Evolutionary conservation across 495 filamentous ascomycete species (phyloP).

Genomic region (Zalerion maritima): DNA sequence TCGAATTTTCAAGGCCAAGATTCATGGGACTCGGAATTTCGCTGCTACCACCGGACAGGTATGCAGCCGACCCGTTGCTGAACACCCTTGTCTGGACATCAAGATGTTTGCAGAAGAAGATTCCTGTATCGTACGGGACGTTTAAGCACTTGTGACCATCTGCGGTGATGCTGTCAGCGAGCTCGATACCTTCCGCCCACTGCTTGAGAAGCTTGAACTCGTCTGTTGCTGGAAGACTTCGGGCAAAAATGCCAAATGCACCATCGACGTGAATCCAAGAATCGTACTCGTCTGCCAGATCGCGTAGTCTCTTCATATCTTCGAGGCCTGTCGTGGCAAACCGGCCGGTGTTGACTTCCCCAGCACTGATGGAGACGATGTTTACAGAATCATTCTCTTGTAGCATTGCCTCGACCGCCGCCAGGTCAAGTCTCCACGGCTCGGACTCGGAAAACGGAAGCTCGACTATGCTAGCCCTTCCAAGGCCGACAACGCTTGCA

Average conservation of each 20-base stretch:
- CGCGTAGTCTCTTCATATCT: conserved; percentile 49
- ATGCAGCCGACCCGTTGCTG: conserved; percentile 74
- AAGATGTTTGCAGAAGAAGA: conserved; percentile 62
- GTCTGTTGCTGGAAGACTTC: conserved; percentile 41
- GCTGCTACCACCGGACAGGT: conserved; percentile 36
- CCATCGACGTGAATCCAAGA: conserved; percentile 90
- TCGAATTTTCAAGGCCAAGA: conserved; percentile 81
- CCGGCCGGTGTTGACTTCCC: conserved; percentile 81
- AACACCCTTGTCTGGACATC: conserved; percentile 48
- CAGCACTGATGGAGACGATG: conserved; percentile 66
- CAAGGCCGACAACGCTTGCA: conserved; percentile 66
- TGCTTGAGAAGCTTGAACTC: conserved; percentile 44
- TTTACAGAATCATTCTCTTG: conserved; percentile 36
- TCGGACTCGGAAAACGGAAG: conserved; percentile 35
- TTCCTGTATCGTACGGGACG: conserved; percentile 86
- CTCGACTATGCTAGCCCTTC: conserved; percentile 49
- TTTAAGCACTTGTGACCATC: conserved; percentile 92
- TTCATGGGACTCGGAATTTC: conserved; percentile 69
- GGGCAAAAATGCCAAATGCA: conserved; percentile 76
- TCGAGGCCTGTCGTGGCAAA: conserved; percentile 50
- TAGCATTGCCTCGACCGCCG: conserved; percentile 35
- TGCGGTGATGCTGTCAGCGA: conserved; percentile 73
- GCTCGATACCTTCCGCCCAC: conserved; percentile 52
- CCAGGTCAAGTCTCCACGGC: conserved; percentile 54
- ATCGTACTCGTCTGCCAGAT: conserved; percentile 55